Evolutionary conservation across 257 asterid genomes (phyloP), one percentile per base, ranked within the genome.

Genomic region (Primulina huaijiensis): DNA sequence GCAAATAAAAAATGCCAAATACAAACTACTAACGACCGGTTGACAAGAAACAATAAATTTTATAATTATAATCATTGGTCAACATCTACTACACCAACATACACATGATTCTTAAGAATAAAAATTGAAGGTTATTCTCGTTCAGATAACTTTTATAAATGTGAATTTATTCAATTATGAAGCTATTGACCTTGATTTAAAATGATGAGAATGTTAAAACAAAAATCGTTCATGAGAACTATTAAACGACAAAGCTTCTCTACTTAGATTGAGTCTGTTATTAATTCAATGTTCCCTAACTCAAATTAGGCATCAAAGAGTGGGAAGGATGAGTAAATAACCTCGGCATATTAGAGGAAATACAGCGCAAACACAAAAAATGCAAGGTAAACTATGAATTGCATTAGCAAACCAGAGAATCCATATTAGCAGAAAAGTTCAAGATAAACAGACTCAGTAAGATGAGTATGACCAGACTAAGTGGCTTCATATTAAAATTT

Each of bases 1-100:
- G 12, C 70, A 64, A 31, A 10, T 43, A 35, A n/a, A 68, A 76
- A 59, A 31, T 34, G 30, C 35, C 65, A 67, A 72, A 12, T 6
- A 23, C 30, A 38, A n/a, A 19, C 25, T 25, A 3, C 37, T 34
- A 29, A 65, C 43, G 58, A 2, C 35, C 31, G 2, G 43, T 27
- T 8, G 3, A 8, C 25, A 58, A 43, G 33, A 8, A 35, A 59
- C 12, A 56, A n/a, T 31, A 34, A 21, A n/a, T 60, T 27, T 11
- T 35, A 38, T 46, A 37, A 61, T 8, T 43, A 6, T 5, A 16
- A 8, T 66, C 19, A 58, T 6, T 33, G 19, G 23, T 37, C 62
- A 43, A 56, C 56, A 60, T 68, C 38, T 34, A 56, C 25, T 50
- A 40, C 60, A 50, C 38, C 60, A 64, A 29, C 27, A 23, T 38